Conservation (phyloP, 2,329 filamentous ascomycete species). For the Aschersonia sp. region DNA sequence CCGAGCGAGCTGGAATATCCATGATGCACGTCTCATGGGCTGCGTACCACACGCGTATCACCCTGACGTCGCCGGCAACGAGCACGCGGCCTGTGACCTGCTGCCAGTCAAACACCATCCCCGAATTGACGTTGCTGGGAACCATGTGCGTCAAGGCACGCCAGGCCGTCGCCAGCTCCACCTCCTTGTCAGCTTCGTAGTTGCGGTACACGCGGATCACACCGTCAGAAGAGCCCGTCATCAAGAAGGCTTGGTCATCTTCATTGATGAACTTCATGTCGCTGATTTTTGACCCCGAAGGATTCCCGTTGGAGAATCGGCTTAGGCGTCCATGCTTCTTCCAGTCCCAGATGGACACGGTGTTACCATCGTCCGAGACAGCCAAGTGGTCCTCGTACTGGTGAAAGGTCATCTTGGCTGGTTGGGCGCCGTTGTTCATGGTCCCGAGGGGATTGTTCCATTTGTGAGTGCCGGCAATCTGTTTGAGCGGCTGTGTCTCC, state of each 20-base stretch:
- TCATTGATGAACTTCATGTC: slow-evolving; percentile 97
- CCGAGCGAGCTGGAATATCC: slow-evolving; percentile 89
- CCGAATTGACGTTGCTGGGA: slow-evolving; percentile 84
- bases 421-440: slow-evolving; percentile 80
- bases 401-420: slow-evolving; percentile 88
- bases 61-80: slow-evolving; percentile 91
- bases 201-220: slow-evolving; percentile 87
- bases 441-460: slow-evolving; percentile 79
- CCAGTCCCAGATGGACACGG: slow-evolving; percentile 89
- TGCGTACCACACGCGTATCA: slow-evolving; percentile 93
- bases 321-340: slow-evolving; percentile 59
- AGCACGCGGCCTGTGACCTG: slow-evolving; percentile 90
- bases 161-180: slow-evolving; percentile 83
- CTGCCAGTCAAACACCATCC: slow-evolving; percentile 97
- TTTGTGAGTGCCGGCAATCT: slow-evolving; percentile 67
- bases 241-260: slow-evolving; percentile 85
- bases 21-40: slow-evolving; percentile 82
- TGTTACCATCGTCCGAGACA: slow-evolving; percentile 86
- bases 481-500: slow-evolving; percentile 87
- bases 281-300: slow-evolving; percentile 78
- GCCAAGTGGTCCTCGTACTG: slow-evolving; percentile 95
- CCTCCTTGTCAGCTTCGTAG: slow-evolving; percentile 64
- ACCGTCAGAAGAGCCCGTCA: slow-evolving; percentile 91
- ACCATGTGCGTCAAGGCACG: slow-evolving; percentile 87
- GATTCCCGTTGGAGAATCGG: slow-evolving; percentile 90